Evolutionary conservation across 257 asterid genomes (phyloP), one percentile per base, ranked within the genome.

Genomic region (Nicotiana paniculata): DNA sequence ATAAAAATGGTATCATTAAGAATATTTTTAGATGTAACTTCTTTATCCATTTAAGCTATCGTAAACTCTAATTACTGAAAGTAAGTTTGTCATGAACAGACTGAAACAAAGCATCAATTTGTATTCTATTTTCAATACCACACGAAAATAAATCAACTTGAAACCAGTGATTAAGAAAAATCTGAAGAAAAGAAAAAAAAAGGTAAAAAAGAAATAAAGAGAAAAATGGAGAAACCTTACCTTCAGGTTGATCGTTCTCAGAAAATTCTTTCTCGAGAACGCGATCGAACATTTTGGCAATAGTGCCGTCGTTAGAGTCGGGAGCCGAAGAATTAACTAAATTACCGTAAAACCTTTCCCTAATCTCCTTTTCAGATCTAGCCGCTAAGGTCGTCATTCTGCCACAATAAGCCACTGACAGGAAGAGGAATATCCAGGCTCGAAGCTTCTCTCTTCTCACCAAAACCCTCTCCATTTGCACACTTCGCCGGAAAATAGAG

Each of bases 281-380:
- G n/a, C 97, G 97, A 90, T 92, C 97, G 57, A 96, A 93, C 98
- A 96, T 96, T 84, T 93, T 87, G 15, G 99, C 99, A 63, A 96
- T 94, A 83, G 88, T 91, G 35, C 93, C 97, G 0, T 93, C 97
- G 8, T 92, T 93, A 77, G 82, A 86, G 15, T 84, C 91, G 48
- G 97, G 85, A 76, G 92, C 81, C 77, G 99, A 65, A 4, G 95
- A 85, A 87, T 96, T 96, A 37, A 93, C 82, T n/a, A 96, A 87
- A 87, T 91, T 86, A 17, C 99, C 99, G 82, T 90, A 96, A 89
- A 96, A 96, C 55, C 91, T 88, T 5, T 91, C 94, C 88, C 99
- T 89, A 53, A 89, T 93, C 46, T 94, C 99, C 62, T 93, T 83
- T 86, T 93, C 91, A 86, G 97, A 92, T 91, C 94, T 92, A 61